These are phyloP conservation scores for Phytopythium chamaehyphon DNA, from an alignment of 352 stramenopile genomes.

Conservation along the genomic window DNA sequence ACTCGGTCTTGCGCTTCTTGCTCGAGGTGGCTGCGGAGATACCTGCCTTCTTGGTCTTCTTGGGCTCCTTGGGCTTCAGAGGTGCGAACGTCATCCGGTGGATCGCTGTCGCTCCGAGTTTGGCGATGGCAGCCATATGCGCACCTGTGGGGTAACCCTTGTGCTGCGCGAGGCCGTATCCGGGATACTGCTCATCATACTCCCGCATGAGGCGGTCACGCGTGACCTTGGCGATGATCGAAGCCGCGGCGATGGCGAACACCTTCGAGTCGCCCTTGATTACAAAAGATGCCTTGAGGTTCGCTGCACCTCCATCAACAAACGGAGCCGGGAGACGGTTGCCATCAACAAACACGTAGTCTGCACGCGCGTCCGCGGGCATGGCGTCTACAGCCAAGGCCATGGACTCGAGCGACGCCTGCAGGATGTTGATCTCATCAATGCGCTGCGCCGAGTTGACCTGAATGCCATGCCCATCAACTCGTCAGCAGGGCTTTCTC, in stretches of 20 bases:
- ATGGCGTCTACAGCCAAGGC: conserved; percentile 36
- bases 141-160: conserved; percentile 96
- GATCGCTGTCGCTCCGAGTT: conserved; percentile 91
- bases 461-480: conserved; percentile 8
- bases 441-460: conserved; percentile 82
- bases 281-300: conserved; percentile 82
- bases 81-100: conserved; percentile 97
- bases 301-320: conserved; percentile 6
- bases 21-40: neutral
- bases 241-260: conserved; percentile 96
- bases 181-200: conserved; percentile 91
- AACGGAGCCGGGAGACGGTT: conserved; percentile 92
- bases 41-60: conserved; percentile 14
- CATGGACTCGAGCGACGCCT: conserved; percentile 96
- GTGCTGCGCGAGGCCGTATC: conserved; percentile 94
- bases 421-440: conserved; percentile 99
- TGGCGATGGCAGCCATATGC: conserved; percentile 88
- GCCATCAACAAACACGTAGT: conserved; percentile 95
- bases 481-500: too few relatives aligned
- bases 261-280: conserved; percentile 96
- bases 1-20: neutral
- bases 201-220: conserved; percentile 96
- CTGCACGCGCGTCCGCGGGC: conserved; percentile 15
- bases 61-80: conserved; percentile 76
- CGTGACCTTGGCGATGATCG: conserved; percentile 98